Conservation (phyloP, 495 filamentous ascomycete species). For the Xylaria scruposa region DNA sequence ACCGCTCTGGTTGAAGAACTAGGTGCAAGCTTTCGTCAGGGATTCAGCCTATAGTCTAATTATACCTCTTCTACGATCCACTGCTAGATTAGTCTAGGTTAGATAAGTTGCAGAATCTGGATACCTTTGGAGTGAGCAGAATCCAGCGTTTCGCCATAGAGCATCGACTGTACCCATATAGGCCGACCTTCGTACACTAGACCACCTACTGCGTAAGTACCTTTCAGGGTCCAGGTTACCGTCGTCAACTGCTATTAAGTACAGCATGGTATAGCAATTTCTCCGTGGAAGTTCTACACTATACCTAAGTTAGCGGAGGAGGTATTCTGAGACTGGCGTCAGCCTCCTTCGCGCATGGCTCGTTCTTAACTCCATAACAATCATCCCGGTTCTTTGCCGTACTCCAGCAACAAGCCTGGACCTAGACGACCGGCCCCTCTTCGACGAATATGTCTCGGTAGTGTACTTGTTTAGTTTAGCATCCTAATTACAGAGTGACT, state of each 20-base stretch:
- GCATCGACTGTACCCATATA: not conserved
- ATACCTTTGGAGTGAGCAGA: not conserved
- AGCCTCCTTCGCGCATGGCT: conserved; percentile 16
- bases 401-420: not conserved
- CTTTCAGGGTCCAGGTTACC: not conserved
- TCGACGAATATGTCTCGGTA: not conserved
- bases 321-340: conserved; percentile 17
- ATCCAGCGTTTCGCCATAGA: not conserved
- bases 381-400: conserved; percentile 27
- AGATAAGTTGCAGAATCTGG: conserved; percentile 1
- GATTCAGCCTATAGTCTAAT: conserved; percentile 25
- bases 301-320: conserved; percentile 26
- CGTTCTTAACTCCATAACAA: not conserved
- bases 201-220: not conserved
- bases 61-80: not conserved
- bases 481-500: not conserved
- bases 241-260: not conserved
- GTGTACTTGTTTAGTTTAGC: not conserved
- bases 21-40: not conserved
- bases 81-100: not conserved
- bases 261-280: not conserved
- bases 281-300: not conserved
- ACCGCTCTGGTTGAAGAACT: not conserved
- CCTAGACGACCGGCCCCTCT: not conserved
- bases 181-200: not conserved